These are phyloP conservation scores for Zelonia costaricensis DNA, from an alignment of 208 protist genomes.

Conservation along the genomic window DNA sequence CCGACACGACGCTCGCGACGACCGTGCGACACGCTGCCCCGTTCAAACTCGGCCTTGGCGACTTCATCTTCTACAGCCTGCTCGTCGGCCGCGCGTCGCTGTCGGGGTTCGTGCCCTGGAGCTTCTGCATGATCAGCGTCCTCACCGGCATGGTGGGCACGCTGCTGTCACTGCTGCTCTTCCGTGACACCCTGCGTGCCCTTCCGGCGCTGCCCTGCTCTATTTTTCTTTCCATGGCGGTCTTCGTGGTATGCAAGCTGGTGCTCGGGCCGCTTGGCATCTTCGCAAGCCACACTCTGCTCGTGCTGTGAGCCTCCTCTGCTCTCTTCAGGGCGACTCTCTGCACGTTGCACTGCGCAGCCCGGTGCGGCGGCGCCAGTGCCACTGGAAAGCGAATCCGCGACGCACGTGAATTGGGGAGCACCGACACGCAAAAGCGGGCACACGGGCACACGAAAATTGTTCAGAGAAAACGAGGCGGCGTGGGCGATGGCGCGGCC, in stretches of 20 bases:
- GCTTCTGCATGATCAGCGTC: slow-evolving; percentile 57
- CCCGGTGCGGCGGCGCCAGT: too few species aligned
- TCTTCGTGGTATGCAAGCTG: slow-evolving; percentile 50
- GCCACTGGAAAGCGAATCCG: too few species aligned
- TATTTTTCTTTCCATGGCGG: slow-evolving; percentile 50
- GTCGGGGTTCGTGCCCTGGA: slow-evolving; percentile 55
- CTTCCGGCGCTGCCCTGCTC: slow-evolving; percentile 86
- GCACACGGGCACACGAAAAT: too few species aligned
- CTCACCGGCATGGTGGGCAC: slow-evolving; percentile 70
- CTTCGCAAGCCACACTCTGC: slow-evolving; percentile 18
- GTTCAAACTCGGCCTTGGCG: slow-evolving; percentile 84
- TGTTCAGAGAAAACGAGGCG: too few species aligned
- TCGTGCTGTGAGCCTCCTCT: slow-evolving; percentile 13
- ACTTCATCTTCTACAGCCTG: slow-evolving; percentile 91
- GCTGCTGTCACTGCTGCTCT: slow-evolving; percentile 56
- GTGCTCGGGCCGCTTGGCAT: slow-evolving; percentile 23
- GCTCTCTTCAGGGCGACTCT: not conserved
- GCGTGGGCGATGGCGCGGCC: too few species aligned
- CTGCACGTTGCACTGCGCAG: not conserved
- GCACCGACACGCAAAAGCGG: too few species aligned
- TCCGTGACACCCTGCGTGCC: slow-evolving; percentile 37
- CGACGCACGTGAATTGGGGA: too few species aligned
- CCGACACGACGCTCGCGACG: slow-evolving; percentile 1
- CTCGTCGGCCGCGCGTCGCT: slow-evolving; percentile 60
- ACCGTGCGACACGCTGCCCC: slow-evolving; percentile 20